Conservation (phyloP, 345 rosid genomes). For the Salix brachista region DNA sequence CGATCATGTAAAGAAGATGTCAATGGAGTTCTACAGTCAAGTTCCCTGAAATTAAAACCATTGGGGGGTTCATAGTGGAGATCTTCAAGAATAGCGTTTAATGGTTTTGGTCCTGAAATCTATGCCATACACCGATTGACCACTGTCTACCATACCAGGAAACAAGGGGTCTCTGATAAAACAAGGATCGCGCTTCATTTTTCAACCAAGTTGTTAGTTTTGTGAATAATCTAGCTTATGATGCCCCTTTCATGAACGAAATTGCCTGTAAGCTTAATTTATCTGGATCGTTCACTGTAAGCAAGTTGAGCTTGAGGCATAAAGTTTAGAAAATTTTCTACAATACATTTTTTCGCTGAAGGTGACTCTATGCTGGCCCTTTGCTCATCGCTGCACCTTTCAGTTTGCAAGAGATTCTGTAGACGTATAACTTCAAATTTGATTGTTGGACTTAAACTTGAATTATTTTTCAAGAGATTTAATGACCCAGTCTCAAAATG, state of each 20-base stretch:
- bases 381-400: too few relatives aligned
- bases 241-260: background rate
- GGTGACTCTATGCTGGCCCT: too few relatives aligned
- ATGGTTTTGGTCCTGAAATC: background rate
- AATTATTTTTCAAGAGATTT: too few relatives aligned
- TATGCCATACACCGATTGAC: background rate
- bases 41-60: background rate
- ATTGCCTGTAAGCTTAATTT: background rate
- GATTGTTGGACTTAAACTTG: too few relatives aligned
- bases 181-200: too few relatives aligned
- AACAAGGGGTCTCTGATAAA: background rate
- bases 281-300: background rate
- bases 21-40: background rate
- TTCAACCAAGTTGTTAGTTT: background rate
- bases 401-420: too few relatives aligned
- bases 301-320: background rate
- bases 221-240: background rate
- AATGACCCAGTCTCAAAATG: too few relatives aligned
- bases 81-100: background rate
- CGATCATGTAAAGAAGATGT: background rate
- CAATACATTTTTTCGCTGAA: too few relatives aligned
- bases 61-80: background rate
- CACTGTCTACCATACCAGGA: background rate
- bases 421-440: too few relatives aligned
- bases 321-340: too few relatives aligned